Base-by-base conservation (phyloP, 305 asterid genomes). In the Stenogyne calaminthoides region DNA sequence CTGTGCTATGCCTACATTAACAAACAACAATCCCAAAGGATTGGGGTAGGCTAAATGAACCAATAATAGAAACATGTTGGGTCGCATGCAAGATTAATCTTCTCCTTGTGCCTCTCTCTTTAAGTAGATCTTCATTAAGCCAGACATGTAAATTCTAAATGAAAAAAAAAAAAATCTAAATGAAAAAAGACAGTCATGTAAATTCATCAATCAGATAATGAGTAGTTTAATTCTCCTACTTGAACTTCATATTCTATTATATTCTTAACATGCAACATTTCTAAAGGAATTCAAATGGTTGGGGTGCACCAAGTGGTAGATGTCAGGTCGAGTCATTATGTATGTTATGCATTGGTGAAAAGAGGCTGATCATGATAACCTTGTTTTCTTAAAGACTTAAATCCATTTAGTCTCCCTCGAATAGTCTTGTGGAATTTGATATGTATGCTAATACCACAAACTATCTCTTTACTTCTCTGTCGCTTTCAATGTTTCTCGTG, bases 351-450 rank as follows among this genome's bases (percentile, higher is more conserved):
- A 5, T 46, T 59, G 32, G 60, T 29, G 62, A 73, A 29, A 63
- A 55, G 72, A 64, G 71, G 62, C 20, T 18, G 36, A 34, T 34
- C 16, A 34, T 59, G n/a, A 16, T 25, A 20, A 16, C 74, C 69
- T 64, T 64, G 62, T 49, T 19, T 57, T 61, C 57, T 56, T 29
- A 27, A 63, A 54, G n/a, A n/a, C n/a, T n/a, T n/a, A n/a, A n/a
- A n/a, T 40, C 29, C 37, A n/a, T 32, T 16, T 37, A 15, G 56
- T 49, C 56, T 4, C 22, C 22, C 22, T 15, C 6, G 2, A 16
- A 15, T 15, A 6, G 9, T 47, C 20, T 14, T 46, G 54, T 46
- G 18, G 25, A 58, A 9, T 18, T 22, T 64, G 57, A 18, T 7
- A 27, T 5, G 16, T 12, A 1, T 5, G 6, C 19, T 46, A 46